Percentiles rank a stretch among this genome's conserved stretches.
Evolutionary conservation across 257 asterid species (phyloP).

Genomic region (Cruciata laevipes): DNA sequence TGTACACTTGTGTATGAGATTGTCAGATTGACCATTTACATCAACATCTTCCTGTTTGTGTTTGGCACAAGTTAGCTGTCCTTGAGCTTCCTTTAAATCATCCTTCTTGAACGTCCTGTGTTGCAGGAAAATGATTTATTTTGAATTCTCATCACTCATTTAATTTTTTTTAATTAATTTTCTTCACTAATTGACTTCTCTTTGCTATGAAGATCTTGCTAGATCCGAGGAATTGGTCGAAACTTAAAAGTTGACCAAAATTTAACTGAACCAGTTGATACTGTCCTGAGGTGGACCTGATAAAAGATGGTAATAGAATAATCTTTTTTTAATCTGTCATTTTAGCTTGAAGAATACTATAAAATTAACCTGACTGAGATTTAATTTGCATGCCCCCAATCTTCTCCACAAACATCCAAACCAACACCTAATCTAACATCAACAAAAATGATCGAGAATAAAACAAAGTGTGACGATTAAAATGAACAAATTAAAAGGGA

Average conservation of each 20-base stretch:
- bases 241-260: background rate
- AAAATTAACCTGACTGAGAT: background rate
- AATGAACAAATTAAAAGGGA: no score
- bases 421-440: background rate
- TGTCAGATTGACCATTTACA: background rate
- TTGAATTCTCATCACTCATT: no score
- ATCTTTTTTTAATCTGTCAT: background rate
- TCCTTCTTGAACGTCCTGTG: no score
- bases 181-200: no score
- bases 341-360: background rate
- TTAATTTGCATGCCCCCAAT: no score
- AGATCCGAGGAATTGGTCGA: background rate
- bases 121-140: no score
- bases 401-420: background rate
- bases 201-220: no score
- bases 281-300: background rate
- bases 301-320: no score
- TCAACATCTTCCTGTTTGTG: background rate
- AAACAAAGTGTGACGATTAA: no score
- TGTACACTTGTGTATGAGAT: background rate
- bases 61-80: background rate
- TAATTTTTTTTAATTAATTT: no score
- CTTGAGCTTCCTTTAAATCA: background rate
- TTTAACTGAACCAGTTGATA: background rate
- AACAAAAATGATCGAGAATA: background rate